Base-by-base conservation (phyloP, 2,329 filamentous ascomycete species). In the Neurospora crassa region DNA sequence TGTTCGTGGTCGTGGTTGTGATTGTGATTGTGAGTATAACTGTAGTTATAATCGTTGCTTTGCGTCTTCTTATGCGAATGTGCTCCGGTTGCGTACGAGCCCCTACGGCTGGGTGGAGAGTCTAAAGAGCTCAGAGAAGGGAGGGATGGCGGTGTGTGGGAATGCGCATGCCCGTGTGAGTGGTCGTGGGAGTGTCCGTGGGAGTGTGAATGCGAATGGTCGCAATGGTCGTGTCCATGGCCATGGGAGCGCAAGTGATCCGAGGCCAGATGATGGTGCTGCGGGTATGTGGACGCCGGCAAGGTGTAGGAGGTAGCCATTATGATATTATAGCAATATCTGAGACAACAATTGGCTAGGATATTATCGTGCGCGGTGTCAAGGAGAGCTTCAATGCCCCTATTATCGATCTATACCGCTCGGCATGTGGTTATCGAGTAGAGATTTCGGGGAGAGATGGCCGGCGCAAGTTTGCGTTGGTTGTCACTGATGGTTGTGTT, bases 291-390 rank as follows among this genome's bases (percentile, higher is more conserved):
- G 43, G 85, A 82, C 43, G 84, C 82, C n/a, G 86, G 86, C 70
- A 88, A 78, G 69, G 83, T 81, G 77, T 87, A 88, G 29, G 86
- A 84, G 45, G 86, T 84, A 72, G 84, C 82, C 84, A 86, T 86
- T 71, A 71, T 79, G 67, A 20, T 10, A 40, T 24, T 43, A 8
- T n/a, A 37, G 59, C 45, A 53, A n/a, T 43, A 29, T 29, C 67
- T 24, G 40, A 8, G 53, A 47, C 69, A 53, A 14, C 24, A 42
- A 3, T 43, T 69, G 41, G 43, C 29, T 40, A 20, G 53, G 20
- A 34, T 68, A n/a, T 59, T n/a, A n/a, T 47, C 12, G 8, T 8
- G 42, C 40, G 29, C 45, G 41, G 45, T 41, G 12, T 43, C 59
- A 71, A 67, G 59, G 45, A 70, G 69, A 73, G 72, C 69, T 45